Base-by-base conservation (phyloP, 139 green algal species). In the Coelastrella sp. region DNA sequence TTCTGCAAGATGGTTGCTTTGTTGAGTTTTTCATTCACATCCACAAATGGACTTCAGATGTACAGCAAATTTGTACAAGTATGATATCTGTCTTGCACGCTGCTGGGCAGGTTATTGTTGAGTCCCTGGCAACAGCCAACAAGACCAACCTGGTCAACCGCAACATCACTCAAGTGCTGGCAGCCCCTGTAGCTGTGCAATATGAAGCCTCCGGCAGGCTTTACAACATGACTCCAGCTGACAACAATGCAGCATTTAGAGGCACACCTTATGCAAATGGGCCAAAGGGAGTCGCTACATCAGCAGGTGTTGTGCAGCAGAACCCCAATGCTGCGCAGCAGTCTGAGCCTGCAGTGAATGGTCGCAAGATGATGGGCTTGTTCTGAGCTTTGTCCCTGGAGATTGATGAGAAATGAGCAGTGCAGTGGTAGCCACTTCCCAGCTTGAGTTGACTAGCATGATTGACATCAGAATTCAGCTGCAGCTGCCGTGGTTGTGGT, bases 81-180 rank as follows among this genome's bases (percentile, higher is more conserved):
- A 35, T 43, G 40, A 35, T 35, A 32, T 15, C 35, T 5, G 37
- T 25, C 38, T 45, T 32, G 32, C 21, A 2, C 66, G 48, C 41
- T 79, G 37, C 67, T 79, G 68, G 51, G 19, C 72, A 80, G 72
- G 72, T 80, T 3, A 76, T 17, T 60, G 78, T 84, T 23, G 43
- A 37, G 60, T 76, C 40, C n/a, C 78, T 84, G 13, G 59, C 37
- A 15, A 60, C 38, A 30, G 62, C 13, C 19, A 27, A 27, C 40
- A 74, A 48, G 78, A 37, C 60, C 3, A 45, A n/a, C 9, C 62
- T 84, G 60, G 30, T 84, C 4, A 63, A 63, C 78, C 75, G 32
- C 30, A 63, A 75, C 60, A 75, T 75, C 78, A 74, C 62, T 1
- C 37, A 40, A 2, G 78, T 84, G 62, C 34, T 32, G 0, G 40